Base-by-base conservation (phyloP, 352 stramenopile genomes). In the Phytophthora palmivora region DNA sequence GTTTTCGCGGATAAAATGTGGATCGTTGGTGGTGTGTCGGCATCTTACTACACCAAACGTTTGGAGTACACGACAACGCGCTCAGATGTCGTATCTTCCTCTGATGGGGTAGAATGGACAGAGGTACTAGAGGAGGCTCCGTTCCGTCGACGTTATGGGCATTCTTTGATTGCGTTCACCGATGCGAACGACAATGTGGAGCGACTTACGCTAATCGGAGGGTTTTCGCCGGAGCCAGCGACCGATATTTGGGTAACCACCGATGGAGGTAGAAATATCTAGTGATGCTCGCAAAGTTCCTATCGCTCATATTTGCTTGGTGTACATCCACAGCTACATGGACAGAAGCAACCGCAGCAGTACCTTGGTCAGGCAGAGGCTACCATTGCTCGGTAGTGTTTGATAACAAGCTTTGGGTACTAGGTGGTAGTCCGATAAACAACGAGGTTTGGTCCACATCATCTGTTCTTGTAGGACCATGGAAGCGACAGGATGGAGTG, bases 351-450 rank as follows among this genome's bases (percentile, higher is more conserved):
- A 56, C 41, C 8, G 71, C 57, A 1, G 39, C 36, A 28, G 47
- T 58, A 44, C 77, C 84, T 3, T 95, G 84, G 84, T 2, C 69
- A 22, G 84, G 84, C 15, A 70, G 86, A 34, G 86, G 82, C 11
- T 93, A 85, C 55, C 86, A 95, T 62, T 95, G 86, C 66, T 72
- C 86, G 3, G 75, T 90, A 4, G 70, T 72, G 1, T 92, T 91
- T 54, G 51, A 84, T 32, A 54, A 46, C n/a, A 72, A 74, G 24
- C 44, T 93, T 4, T 92, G 80, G 68, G 58, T 95, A 16, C 67
- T 93, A n/a, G 86, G 84, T 8, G 86, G 86, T 1, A 92, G 75
- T 59, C 86, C 86, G n/a, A 56, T 92, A 14, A 91, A 86, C 56
- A 92, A 91, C 62, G 77, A 92, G 14, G 82, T 95, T 34, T 95